phyloP scores from a whole-genome alignment of 192 early-diverging fungal species.

The Fimicolochytrium jonesii region DNA sequence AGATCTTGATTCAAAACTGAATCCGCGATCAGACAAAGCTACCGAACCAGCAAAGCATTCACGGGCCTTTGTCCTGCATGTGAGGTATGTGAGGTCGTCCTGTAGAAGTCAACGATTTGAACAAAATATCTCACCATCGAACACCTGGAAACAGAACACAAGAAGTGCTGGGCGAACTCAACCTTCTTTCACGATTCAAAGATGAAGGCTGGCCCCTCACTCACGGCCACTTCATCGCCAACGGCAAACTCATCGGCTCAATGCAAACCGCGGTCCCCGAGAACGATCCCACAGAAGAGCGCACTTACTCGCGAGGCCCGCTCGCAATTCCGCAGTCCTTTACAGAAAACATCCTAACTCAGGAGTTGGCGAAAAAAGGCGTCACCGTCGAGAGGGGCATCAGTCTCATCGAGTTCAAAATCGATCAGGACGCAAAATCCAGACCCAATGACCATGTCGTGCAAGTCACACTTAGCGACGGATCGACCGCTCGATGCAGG shows the following conservation, averaged over 20 bases:
- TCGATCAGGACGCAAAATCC: background rate
- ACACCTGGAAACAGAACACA: background rate
- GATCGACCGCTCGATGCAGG: background rate
- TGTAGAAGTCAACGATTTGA: background rate
- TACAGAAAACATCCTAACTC: background rate
- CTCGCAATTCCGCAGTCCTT: background rate
- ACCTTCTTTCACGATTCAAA: background rate
- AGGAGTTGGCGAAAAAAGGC: background rate
- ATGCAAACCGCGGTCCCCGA: background rate
- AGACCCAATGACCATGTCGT: background rate
- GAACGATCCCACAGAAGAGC: too few species aligned
- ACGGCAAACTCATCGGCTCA: background rate
- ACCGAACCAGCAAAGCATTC: background rate
- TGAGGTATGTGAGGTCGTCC: background rate
- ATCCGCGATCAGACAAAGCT: background rate
- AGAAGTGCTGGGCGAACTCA: background rate
- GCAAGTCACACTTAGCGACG: background rate
- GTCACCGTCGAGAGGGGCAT: background rate
- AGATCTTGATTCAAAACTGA: background rate
- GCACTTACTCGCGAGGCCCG: background rate
- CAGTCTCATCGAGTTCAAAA: background rate
- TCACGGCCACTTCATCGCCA: background rate
- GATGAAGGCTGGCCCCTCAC: background rate
- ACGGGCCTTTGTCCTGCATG: background rate
- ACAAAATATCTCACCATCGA: background rate